Evolutionary conservation across 495 filamentous ascomycete genomes (phyloP), one percentile per base, ranked within the genome.

Genomic region (Lasiosphaeris hirsuta): DNA sequence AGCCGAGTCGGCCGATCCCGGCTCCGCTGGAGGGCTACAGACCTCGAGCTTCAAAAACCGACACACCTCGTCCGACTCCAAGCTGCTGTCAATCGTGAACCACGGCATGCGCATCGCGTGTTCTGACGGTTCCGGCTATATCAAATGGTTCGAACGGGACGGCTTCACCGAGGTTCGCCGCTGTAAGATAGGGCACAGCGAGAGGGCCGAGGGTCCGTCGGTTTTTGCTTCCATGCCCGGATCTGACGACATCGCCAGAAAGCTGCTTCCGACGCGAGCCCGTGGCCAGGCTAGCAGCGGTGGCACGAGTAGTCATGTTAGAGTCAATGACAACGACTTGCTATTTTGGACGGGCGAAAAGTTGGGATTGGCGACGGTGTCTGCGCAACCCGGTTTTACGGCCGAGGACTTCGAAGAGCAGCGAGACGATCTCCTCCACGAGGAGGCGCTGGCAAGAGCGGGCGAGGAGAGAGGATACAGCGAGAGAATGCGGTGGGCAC

Each of bases 101-200:
- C 93, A 97, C 61, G 93, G 93, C 1, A 87, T 89, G 13, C 81
- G 89, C 2, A 81, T 97, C 40, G 89, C 93, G 18, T 90, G 89
- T 60, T 89, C 89, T 0, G 93, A 97, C 60, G 85, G 87, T 4
- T 84, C 90, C 46, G 93, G 93, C 0, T 85, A 86, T 56, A 68
- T 97, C 57, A 96, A 91, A 71, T 97, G 93, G 92, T 81, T 94
- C 19, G 93, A 97, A 71, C 80, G 92, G 19, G 90, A 97, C 63
- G 91, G 90, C 10, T 85, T 84, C 52, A 84, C 85, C n/a, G 84
- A 90, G 62, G 87, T 92, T 42, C 84, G 93, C 23, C 81, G 83
- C 13, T 87, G 85, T 72, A 90, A 87, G 62, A 91, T 88, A 44
- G 78, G 80, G 30, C 76, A 81, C 42, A 74, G 73, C 63, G 71